These are phyloP conservation scores for Closterium sp. DNA, from an alignment of 139 green algal species.

Conservation along the genomic window DNA sequence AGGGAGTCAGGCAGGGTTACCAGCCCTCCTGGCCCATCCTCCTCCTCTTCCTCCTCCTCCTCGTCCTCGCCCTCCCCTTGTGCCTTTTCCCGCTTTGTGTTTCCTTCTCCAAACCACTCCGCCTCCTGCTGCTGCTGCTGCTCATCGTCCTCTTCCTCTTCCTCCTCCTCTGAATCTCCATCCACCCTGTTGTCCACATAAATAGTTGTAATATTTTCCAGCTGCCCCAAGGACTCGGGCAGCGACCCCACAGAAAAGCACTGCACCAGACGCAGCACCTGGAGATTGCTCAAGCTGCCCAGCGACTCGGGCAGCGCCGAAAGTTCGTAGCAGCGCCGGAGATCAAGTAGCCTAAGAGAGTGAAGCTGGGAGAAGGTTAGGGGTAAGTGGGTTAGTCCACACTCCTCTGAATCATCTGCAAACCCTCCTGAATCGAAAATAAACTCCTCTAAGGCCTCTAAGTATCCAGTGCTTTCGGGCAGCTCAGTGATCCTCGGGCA, in stretches of 20 bases:
- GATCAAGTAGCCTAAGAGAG: background rate
- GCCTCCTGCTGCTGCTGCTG: background rate
- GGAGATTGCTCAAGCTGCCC: background rate
- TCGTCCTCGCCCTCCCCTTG: background rate
- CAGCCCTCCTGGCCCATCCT: background rate
- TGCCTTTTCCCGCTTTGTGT: background rate
- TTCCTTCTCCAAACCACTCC: background rate
- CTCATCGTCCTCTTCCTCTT: background rate
- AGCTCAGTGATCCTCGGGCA: background rate
- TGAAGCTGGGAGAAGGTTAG: background rate
- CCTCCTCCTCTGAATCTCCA: background rate
- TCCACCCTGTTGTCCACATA: background rate
- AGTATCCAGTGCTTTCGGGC: background rate
- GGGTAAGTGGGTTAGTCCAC: background rate
- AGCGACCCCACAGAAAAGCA: background rate
- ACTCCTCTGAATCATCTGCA: background rate
- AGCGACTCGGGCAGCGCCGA: background rate
- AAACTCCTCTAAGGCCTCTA: background rate
- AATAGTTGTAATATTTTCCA: background rate
- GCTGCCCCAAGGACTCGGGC: background rate
- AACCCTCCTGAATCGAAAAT: background rate
- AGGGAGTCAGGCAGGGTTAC: background rate
- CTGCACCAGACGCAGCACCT: background rate
- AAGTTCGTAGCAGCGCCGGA: background rate
- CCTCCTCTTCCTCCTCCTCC: background rate